Evolutionary conservation across 352 stramenopile genomes (phyloP).

Genomic region (Phytophthora hibernalis): DNA sequence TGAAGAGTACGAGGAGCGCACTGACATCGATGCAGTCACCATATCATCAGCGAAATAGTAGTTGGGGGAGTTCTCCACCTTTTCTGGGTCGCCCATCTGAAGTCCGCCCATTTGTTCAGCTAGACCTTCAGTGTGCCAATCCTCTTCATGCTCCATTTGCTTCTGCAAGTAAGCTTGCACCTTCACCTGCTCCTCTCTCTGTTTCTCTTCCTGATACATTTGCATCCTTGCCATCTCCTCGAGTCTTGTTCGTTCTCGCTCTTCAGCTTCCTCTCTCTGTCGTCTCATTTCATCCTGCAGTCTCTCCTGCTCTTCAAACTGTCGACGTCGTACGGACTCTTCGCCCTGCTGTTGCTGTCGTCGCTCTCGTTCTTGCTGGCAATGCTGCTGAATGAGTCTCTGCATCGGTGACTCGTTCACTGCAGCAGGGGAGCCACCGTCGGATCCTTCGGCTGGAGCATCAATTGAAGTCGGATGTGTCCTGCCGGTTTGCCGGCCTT

Average conservation of each 20-base stretch:
- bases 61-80: not conserved
- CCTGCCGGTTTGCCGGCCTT: conserved; percentile 51
- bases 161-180: conserved; percentile 34
- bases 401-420: conserved; percentile 38
- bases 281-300: conserved; percentile 13
- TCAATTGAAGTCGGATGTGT: conserved; percentile 62
- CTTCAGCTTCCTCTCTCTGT: conserved; percentile 13
- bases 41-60: conserved; percentile 33
- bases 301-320: conserved; percentile 37
- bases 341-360: conserved; percentile 16
- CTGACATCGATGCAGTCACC: conserved; percentile 15
- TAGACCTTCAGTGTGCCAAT: conserved; percentile 16
- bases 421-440: conserved; percentile 3
- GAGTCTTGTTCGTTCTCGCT: conserved; percentile 17
- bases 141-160: conserved; percentile 32
- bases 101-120: conserved; percentile 8
- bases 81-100: conserved; percentile 18
- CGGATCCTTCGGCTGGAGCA: conserved; percentile 35
- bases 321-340: conserved; percentile 14
- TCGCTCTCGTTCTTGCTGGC: conserved; percentile 32
- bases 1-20: conserved; percentile 13
- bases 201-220: conserved; percentile 19
- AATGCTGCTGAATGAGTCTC: conserved; percentile 29
- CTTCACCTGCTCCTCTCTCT: conserved; percentile 23
- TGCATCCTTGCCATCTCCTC: conserved; percentile 21